Evolutionary conservation across 1,139 yeast genomes (phyloP), one percentile per base, ranked within the genome.

Genomic region (Chernovozyma aurita): DNA sequence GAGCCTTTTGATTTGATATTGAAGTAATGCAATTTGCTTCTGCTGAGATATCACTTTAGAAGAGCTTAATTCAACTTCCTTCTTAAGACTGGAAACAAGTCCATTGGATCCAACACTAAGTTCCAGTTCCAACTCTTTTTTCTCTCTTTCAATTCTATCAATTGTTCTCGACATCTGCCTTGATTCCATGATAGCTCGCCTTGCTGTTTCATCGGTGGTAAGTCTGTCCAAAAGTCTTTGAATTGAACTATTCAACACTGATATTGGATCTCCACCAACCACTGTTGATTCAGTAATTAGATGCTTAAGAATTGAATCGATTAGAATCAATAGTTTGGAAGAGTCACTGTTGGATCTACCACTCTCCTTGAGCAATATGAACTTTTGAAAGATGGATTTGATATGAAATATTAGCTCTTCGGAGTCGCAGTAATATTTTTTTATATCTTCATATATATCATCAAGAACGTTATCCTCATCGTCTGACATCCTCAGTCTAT

Each of bases 221-320:
- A 63, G 42, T 28, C 63, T 45, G 37, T 65, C 69, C 53, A 65
- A 56, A 18, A 63, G 45, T 34, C 63, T 48, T 38, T 63, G 70
- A 12, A 65, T 55, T 1, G 69, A 52, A 32, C 56, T 53, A 37
- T 55, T 59, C 31, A 64, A 47, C 2, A 58, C 57, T 9, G 62
- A 45, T 11, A 48, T 52, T 1, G 63, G 43, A 34, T 59, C 57
- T 2, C 54, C 37, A 2, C 52, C 59, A n/a, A 51, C 42, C 34
- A 47, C 42, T 0, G 53, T 41, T 1, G 61, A 50, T 34, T 57
- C 63, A 1, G 58, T 48, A 20, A 58, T 46, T 4, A 64, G 47
- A 35, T 63, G 66, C 22, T 55, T 59, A 39, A 65, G 45, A 4
- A 65, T 57, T 1, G 60, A 51, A 18, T 65, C 65, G 7, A 65